A percentile compares a stretch with the other conserved stretches of the same genome.
Conservation (phyloP, 169 alveolate genomes). For the Perkinsus olseni region DNA sequence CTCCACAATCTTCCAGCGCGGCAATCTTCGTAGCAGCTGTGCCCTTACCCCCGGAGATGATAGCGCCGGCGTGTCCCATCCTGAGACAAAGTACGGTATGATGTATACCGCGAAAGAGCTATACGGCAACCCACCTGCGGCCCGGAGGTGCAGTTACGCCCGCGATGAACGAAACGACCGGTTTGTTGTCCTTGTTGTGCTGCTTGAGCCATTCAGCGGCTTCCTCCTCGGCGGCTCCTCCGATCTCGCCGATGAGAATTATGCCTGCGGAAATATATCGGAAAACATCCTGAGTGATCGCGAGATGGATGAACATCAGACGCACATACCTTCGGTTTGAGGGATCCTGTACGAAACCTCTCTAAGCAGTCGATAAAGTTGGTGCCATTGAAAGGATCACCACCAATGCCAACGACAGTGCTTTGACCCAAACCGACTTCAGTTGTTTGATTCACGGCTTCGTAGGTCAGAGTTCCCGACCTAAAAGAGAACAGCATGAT, state of each 20-base stretch:
- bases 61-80: conserved; percentile 96
- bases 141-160: conserved; percentile 98
- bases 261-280: conserved; percentile 49
- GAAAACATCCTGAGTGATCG: not conserved
- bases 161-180: conserved; percentile 91
- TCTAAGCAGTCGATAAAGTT: conserved; percentile 90
- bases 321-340: conserved; percentile 75
- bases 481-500: conserved; percentile 24
- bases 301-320: not conserved
- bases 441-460: conserved; percentile 95
- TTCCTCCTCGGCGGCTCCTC: conserved; percentile 96
- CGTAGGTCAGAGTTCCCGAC: conserved; percentile 92
- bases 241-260: conserved; percentile 95
- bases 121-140: conserved; percentile 51
- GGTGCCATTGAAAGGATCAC: conserved; percentile 97
- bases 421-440: conserved; percentile 93
- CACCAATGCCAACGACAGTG: conserved; percentile 95
- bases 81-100: not conserved
- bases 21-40: conserved; percentile 85
- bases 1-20: conserved; percentile 83
- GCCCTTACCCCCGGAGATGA: conserved; percentile 94
- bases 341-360: conserved; percentile 83
- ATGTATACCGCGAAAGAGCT: not conserved
- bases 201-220: conserved; percentile 88
- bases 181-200: conserved; percentile 72